These are phyloP conservation scores for Termitomyces sp. DNA, from an alignment of 768 basidiomycete genomes.

Conservation along the genomic window DNA sequence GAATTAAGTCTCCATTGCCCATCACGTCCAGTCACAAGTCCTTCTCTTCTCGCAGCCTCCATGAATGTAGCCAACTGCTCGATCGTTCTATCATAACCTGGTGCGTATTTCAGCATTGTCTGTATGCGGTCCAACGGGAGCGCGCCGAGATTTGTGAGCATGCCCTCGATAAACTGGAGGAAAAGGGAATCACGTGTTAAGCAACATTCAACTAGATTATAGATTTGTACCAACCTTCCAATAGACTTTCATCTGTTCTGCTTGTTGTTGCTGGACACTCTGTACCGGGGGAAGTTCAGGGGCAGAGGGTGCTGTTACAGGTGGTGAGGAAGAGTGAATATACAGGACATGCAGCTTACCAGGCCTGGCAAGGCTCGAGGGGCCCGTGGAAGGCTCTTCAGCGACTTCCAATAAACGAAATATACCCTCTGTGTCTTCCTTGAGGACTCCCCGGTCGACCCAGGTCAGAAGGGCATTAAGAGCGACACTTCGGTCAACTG, in stretches of 20 bases:
- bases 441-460: constrained; percentile 79
- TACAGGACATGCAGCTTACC: background rate
- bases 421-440: constrained; percentile 55
- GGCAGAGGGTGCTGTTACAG: constrained; percentile 23
- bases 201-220: background rate
- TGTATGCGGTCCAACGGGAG: constrained; percentile 84
- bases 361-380: constrained; percentile 11
- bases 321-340: background rate
- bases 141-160: constrained; percentile 83
- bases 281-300: constrained; percentile 46
- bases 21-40: constrained; percentile 64
- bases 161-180: constrained; percentile 79
- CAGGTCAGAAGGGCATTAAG: constrained; percentile 79
- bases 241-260: constrained; percentile 82
- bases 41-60: constrained; percentile 78
- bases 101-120: constrained; percentile 80
- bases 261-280: constrained; percentile 68
- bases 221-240: constrained; percentile 64
- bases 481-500: constrained; percentile 59
- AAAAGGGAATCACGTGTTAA: constrained; percentile 2
- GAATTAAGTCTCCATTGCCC: constrained; percentile 60
- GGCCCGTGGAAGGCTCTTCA: constrained; percentile 38
- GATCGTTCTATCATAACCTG: constrained; percentile 73
- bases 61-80: constrained; percentile 80
- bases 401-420: constrained; percentile 66